Evolutionary conservation across 1,284 basidiomycete genomes (phyloP).

Genomic region (Ceratobasidium sp.): DNA sequence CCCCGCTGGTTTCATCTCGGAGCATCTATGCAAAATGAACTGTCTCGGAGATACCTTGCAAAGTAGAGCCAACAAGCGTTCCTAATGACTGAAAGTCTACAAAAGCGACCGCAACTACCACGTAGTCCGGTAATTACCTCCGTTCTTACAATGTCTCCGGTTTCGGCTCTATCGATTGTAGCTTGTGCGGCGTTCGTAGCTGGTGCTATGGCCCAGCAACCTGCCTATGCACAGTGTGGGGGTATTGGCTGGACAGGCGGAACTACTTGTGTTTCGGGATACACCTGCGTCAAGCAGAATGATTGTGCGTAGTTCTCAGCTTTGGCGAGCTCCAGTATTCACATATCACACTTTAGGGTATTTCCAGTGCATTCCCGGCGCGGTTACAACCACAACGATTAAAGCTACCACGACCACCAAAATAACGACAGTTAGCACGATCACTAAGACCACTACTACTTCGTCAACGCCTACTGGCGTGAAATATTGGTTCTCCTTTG

Average conservation of each 20-base stretch:
- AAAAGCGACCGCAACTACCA: background rate
- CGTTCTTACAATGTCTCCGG: slow-evolving; percentile 19
- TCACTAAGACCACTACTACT: slow-evolving; percentile 33
- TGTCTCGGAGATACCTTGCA: slow-evolving; percentile 30
- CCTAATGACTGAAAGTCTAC: background rate
- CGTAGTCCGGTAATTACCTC: background rate
- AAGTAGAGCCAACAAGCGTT: background rate
- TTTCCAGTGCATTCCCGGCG: slow-evolving; percentile 38
- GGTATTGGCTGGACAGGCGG: slow-evolving; percentile 35
- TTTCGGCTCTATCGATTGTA: slow-evolving; percentile 16
- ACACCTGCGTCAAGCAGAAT: slow-evolving; percentile 39
- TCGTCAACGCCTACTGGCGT: slow-evolving; percentile 20
- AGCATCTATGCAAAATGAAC: background rate
- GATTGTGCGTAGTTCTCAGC: slow-evolving; percentile 11
- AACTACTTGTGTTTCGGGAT: slow-evolving; percentile 46
- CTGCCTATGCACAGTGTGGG: slow-evolving; percentile 41
- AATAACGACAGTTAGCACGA: slow-evolving; percentile 41
- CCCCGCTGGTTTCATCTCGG: slow-evolving; percentile 25
- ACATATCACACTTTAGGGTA: slow-evolving; percentile 11
- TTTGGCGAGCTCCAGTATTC: background rate
- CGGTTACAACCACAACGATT: slow-evolving; percentile 17
- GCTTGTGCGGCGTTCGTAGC: slow-evolving; percentile 8
- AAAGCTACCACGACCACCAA: slow-evolving; percentile 29
- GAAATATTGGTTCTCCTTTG: slow-evolving; percentile 50
- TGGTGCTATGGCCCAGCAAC: slow-evolving; percentile 26